phyloP scores from a whole-genome alignment of 2,329 filamentous ascomycete genomes.

The Calycina marina region DNA sequence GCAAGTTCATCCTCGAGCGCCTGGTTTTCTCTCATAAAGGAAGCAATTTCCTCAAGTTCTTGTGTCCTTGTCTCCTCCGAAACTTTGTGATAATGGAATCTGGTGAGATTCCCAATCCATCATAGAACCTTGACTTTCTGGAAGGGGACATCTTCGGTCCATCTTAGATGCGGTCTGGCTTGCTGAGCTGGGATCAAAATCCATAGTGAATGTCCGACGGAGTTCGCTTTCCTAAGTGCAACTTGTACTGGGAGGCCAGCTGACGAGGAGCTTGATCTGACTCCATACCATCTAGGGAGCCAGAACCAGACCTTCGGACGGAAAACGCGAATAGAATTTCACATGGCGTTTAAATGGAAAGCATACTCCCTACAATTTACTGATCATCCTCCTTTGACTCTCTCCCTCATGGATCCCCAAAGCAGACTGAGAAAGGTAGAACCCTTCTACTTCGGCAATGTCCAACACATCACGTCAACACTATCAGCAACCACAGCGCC shows the following conservation, averaged over 20 bases:
- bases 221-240: background rate
- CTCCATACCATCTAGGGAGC: no score
- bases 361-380: no score
- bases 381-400: constrained; percentile 2
- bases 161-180: constrained; percentile 1
- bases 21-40: constrained; percentile 7
- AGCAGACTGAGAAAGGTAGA: constrained; percentile 6
- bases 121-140: constrained; percentile 1
- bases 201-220: constrained; percentile 1
- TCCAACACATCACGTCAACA: constrained; percentile 1
- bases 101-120: constrained; percentile 2
- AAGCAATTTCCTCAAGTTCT: constrained; percentile 8
- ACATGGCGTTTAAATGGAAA: no score
- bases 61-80: constrained; percentile 6
- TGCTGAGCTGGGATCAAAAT: background rate
- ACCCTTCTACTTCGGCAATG: constrained; percentile 6
- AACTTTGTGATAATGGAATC: constrained; percentile 4
- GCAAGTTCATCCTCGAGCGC: constrained; percentile 8
- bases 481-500: background rate
- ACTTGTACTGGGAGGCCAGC: constrained; percentile 3
- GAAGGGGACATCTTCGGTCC: background rate
- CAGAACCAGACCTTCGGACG: no score
- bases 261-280: no score
- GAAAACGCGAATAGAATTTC: no score
- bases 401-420: constrained; percentile 3